Base-by-base conservation (phyloP, 164 flowering plant genomes). In the Protea cynaroides region DNA sequence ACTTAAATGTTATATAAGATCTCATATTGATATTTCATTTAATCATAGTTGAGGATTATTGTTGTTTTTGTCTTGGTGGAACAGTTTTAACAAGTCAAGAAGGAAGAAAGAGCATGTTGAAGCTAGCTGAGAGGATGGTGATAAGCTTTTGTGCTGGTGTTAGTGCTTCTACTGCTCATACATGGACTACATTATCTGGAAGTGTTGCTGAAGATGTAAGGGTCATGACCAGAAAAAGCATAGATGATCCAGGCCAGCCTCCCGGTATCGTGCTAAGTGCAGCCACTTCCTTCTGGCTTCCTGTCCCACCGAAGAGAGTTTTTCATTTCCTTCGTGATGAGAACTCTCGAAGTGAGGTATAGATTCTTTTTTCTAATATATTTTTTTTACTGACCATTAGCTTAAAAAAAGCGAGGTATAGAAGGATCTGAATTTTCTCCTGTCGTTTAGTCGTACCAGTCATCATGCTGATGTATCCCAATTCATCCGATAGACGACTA, bases 181-280 rank as follows among this genome's bases (percentile, higher is more conserved):
- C 89, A 2, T 91, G 97, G 97, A 87, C 93, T 0, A 80, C 90
- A 56, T 61, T 89, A 62, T 83, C 93, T 0, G 84, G 88, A 14
- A 81, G 81, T 61, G 86, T 86, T 5, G 84, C 86, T 21, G 97
- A 89, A 70, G 90, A 92, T 72, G 94, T 89, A 0, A 69, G 90
- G 22, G 92, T 89, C n/a, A 89, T 89, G 97, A 87, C 89, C 19
- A 70, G 96, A 29, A 89, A 87, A 75, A 86, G 94, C 51, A 72
- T 81, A 73, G 92, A 87, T 66, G 96, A 89, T 71, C 96, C 97
- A 1, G 96, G 96, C 7, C 86, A 91, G 66, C 96, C 96, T 65
- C 89, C 94, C n/a, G 96, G 96, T 51, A 85, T 92, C 70, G 96
- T 89, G 34, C 79, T 89, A 0, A 88, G 96, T 49, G 98, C 92